These are phyloP conservation scores for Microbotryum violaceum DNA, from an alignment of 1,284 basidiomycete species.

Conservation along the genomic window DNA sequence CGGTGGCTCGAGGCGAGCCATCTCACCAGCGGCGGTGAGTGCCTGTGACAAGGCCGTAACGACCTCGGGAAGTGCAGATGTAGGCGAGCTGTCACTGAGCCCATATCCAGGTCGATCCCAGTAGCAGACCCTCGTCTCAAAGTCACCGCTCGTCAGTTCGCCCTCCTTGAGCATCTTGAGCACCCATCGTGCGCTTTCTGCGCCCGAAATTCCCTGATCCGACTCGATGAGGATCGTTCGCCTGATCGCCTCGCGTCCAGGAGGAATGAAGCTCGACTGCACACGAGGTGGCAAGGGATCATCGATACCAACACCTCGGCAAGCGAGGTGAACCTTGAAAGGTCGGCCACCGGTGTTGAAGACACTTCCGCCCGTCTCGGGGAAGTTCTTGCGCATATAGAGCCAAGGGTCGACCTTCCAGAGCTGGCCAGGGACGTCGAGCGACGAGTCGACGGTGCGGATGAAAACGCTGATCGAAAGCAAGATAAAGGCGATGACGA, in stretches of 20 bases:
- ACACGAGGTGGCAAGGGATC: conserved; percentile 21
- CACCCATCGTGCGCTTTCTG: conserved; percentile 22
- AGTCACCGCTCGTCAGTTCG: conserved; percentile 20
- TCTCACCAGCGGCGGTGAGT: conserved; percentile 23
- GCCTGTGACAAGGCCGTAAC: conserved; percentile 26
- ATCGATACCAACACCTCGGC: conserved; percentile 27
- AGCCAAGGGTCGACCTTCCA: conserved; percentile 26
- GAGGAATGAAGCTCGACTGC: no score
- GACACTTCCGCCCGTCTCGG: not conserved
- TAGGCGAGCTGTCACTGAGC: conserved; percentile 24
- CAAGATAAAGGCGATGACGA: conserved; percentile 9
- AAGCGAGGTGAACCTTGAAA: conserved; percentile 27
- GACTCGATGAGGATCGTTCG: conserved; percentile 28
- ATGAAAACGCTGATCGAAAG: conserved; percentile 20
- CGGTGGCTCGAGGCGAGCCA: conserved; percentile 27
- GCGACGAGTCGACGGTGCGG: conserved; percentile 19
- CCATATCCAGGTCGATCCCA: conserved; percentile 32
- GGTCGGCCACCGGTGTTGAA: conserved; percentile 12
- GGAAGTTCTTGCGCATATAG: not conserved
- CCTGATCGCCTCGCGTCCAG: conserved; percentile 2
- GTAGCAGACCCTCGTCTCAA: conserved; percentile 27
- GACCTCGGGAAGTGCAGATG: conserved; percentile 17
- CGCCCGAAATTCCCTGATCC: conserved; percentile 24
- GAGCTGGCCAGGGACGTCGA: conserved; percentile 22
- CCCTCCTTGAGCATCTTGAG: conserved; percentile 30